These are phyloP conservation scores for Vickermania ingenoplastis DNA, from an alignment of 208 protist genomes.

Conservation along the genomic window DNA sequence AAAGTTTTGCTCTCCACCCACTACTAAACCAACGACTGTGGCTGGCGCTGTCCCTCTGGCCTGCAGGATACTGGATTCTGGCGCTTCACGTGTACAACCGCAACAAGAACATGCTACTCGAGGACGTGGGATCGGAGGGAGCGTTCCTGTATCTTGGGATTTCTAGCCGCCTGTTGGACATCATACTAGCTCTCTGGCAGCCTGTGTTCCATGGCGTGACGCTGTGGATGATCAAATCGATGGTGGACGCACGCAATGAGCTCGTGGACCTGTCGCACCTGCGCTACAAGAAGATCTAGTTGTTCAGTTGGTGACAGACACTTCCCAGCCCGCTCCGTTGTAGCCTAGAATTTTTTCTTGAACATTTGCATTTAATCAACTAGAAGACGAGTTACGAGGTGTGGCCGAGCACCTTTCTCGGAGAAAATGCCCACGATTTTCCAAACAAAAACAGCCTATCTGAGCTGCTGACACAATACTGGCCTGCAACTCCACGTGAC, in stretches of 20 bases:
- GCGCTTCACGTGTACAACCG: conserved; percentile 12
- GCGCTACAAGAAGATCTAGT: conserved; percentile 60
- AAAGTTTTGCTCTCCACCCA: not conserved
- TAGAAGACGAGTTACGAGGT: too few species aligned
- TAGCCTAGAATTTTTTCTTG: too few species aligned
- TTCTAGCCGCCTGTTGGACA: conserved; percentile 18
- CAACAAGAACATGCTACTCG: conserved; percentile 4
- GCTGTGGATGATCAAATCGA: conserved; percentile 26
- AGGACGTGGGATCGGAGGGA: not conserved
- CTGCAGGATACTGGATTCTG: conserved; percentile 17
- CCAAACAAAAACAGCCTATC: too few species aligned
- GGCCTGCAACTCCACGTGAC: too few species aligned
- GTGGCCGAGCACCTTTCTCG: too few species aligned
- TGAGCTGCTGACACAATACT: too few species aligned
- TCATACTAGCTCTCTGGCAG: conserved; percentile 57
- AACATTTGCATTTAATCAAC: too few species aligned
- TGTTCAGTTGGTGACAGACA: not conserved
- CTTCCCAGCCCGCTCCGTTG: not conserved
- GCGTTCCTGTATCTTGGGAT: not conserved
- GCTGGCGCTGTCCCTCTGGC: conserved; percentile 8
- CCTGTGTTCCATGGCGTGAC: conserved; percentile 49
- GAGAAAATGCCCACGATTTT: too few species aligned
- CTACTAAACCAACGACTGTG: not conserved
- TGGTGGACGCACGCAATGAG: conserved; percentile 31
- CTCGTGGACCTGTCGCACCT: conserved; percentile 34